Evolutionary conservation across 2,329 filamentous ascomycete species (phyloP), one percentile per base, ranked within the genome.

Genomic region (Hypoxylon sp.): DNA sequence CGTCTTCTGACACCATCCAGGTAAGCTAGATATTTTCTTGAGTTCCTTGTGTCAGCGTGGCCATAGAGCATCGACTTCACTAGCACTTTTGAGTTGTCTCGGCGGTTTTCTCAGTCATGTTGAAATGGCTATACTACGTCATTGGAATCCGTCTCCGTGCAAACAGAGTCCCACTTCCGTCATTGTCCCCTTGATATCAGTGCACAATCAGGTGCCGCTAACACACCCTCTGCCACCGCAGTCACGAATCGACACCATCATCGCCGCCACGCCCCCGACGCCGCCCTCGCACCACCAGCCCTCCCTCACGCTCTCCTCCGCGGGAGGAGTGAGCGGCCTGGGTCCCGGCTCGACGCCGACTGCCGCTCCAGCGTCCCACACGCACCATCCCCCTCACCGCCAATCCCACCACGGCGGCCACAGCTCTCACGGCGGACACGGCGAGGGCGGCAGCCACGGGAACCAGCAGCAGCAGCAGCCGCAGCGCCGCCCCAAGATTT

Each of bases 401-500:
- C 14, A 36, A 26, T 14, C 30, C 2, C 32, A 57, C n/a, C 32
- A 42, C 44, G 7, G 20, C 30, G 38, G 14, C 20, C 49, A 26
- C 11, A 2, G 9, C 14, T 12, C 30, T 12, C 36, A 40, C 50
- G 4, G 22, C 50, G 26, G 26, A 8, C 51, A 58, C 46, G 52
- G 48, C 14, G 51, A 54, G n/a, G 28, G 30, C 22, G 32, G 49
- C 16, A 12, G 49, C 11, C 28, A 32, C 12, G 28, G 28, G 30
- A 4, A 45, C 54, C 11, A 57, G 44, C 8, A n/a, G n/a, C n/a
- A n/a, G n/a, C 59, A 56, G 9, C 73, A 72, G 18, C 58, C 60
- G 2, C 73, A 72, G 55, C 72, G 74, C 14, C 75, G 74, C 22
- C 69, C 72, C 61, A 97, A 97, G 76, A 81, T 91, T 22, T 97